Base-by-base conservation (phyloP, 331 rosid genomes). In the Phaseolus coccineus region DNA sequence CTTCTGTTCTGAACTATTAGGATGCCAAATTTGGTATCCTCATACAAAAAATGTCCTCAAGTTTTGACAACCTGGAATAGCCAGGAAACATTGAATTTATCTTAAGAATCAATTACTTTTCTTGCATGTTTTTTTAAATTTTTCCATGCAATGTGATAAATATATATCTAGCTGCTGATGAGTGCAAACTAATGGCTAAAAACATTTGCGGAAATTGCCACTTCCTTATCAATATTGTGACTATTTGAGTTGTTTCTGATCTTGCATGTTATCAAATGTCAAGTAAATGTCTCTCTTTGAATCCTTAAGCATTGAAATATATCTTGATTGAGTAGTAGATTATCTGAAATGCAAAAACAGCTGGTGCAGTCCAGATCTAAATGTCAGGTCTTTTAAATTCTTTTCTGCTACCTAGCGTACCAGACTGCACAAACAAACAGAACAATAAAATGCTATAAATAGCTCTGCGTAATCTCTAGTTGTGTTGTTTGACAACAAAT, bases 21-120 rank as follows among this genome's bases (percentile, higher is more conserved):
- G 70, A 57, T 62, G 62, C 48, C 47, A 69, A 69, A 75, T 69
- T 62, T 64, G 58, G 76, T 30, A 57, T 84, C 76, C 50, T 66
- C 53, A 1, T 66, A 51, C 47, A 10, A 33, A 16, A 9, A 15
- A 68, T 5, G 44, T 15, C 80, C 61, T 62, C 67, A 61, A 62
- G 66, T 68, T 48, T 81, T 77, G 33, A 25, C 51, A 61, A 25
- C 27, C 61, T 64, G 73, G 64, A 73, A 68, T 66, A 8, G 68
- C 62, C 33, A 8, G 61, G 59, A 33, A 63, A 50, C 30, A 33
- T 37, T 76, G 33, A 68, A 59, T 58, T 13, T 55, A 22, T 40
- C 19, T 77, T 37, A 59, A 27, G 69, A 52, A 69, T 33, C 13
- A 40, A 4, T 31, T 27, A 6, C 22, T 46, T 19, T 62, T 48